A percentile compares a stretch with the other conserved stretches of the same genome.
Conservation (phyloP, 768 basidiomycete genomes). For the Tulasnella sp. region DNA sequence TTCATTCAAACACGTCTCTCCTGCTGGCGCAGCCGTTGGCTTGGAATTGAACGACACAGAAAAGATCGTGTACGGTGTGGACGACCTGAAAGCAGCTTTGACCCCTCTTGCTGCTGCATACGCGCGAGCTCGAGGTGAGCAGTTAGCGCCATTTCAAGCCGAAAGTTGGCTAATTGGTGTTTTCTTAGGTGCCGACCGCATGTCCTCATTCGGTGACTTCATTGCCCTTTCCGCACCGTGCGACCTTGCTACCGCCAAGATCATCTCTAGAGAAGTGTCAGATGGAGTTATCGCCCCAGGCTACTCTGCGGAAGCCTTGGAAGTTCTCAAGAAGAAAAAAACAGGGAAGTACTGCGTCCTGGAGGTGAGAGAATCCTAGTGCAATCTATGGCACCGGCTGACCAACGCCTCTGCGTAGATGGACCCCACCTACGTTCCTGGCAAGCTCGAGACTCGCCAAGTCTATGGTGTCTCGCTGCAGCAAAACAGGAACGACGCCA, state of each 20-base stretch:
- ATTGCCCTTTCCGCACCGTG: conserved; percentile 91
- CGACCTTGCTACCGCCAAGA: conserved; percentile 89
- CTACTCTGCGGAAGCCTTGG: conserved; percentile 81
- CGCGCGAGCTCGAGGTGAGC: conserved; percentile 84
- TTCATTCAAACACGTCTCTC: conserved; percentile 99
- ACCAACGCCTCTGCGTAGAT: conserved; percentile 51
- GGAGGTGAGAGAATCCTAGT: conserved; percentile 51
- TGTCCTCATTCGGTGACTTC: conserved; percentile 99
- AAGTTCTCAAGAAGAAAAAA: conserved; percentile 92
- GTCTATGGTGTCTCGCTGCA: conserved; percentile 90
- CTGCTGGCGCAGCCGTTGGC: conserved; percentile 94
- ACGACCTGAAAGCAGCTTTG: conserved; percentile 85
- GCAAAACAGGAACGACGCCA: conserved; percentile 85
- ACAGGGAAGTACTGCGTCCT: conserved; percentile 97
- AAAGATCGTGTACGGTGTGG: conserved; percentile 93
- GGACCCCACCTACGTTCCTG: conserved; percentile 76
- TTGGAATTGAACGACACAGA: conserved; percentile 75
- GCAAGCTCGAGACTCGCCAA: conserved; percentile 83
- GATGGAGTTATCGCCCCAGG: conserved; percentile 98
- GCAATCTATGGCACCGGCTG: not conserved
- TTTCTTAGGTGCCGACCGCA: conserved; percentile 80
- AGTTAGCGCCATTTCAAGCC: not conserved
- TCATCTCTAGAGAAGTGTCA: conserved; percentile 98
- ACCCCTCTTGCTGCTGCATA: conserved; percentile 90
- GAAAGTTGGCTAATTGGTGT: not conserved